Evolutionary conservation across 2,329 filamentous ascomycete species (phyloP), one percentile per base, ranked within the genome.

Genomic region (Alternaria gansuensis): DNA sequence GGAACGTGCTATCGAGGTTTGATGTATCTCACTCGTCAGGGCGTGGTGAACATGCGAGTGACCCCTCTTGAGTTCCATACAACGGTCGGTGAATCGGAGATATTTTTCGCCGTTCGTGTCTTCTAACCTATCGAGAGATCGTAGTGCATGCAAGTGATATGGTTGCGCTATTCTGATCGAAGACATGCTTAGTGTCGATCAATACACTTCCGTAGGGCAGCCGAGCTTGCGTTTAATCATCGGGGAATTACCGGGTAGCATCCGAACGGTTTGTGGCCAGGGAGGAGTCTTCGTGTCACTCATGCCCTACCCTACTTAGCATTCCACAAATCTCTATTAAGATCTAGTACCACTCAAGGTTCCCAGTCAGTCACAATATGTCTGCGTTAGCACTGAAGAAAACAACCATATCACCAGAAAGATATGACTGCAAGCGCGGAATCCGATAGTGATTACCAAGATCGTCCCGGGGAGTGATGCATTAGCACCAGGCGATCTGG

Each of bases 1-100:
- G 65, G 61, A 57, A 65, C 62, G 63, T 69, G 63, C 67, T 31
- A 61, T 64, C 64, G 66, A 64, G 60, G 39, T 57, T 56, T 37
- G 53, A 23, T 44, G 56, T 57, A n/a, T 44, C 33, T 26, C 52
- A 58, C 31, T 45, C 31, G 11, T 46, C 28, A 37, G 26, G 28
- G 52, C 23, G 28, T 53, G 45, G 49, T 41, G 41, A 49, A 39
- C 43, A 29, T 46, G 26, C 44, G 46, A 56, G 40, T 21, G 39
- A 39, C 57, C 56, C 53, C 36, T 54, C 57, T 48, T 54, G 43
- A 45, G 40, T 48, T 50, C 37, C 54, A 58, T 51, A 36, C 17
- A 60, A 59, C 49, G 50, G 41, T 59, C 64, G 68, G 67, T 59
- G 41, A 56, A 49, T 68, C 65, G 68, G 67, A 29, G 51, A 37